Evolutionary conservation across 768 basidiomycete genomes (phyloP).

Genomic region (Jaapia argillacea): DNA sequence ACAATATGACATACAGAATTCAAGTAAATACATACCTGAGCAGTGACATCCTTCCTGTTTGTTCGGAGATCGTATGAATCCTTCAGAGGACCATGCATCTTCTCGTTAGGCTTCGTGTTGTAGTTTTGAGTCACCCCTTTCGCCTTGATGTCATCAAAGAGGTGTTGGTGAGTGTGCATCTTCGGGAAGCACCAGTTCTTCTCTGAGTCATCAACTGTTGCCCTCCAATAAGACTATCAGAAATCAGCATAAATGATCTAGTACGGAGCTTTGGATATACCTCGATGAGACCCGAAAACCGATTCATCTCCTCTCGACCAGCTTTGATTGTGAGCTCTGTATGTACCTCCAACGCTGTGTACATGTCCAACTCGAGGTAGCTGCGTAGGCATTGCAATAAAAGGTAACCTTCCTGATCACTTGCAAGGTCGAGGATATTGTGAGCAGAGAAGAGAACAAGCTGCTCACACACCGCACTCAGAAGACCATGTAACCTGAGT

Average conservation of each 20-base stretch:
- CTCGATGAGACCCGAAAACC: slow-evolving; percentile 12
- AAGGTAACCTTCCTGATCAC: slow-evolving; percentile 11
- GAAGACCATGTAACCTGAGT: background rate
- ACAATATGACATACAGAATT: background rate
- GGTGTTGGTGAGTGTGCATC: slow-evolving; percentile 3
- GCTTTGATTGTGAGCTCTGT: slow-evolving; percentile 15
- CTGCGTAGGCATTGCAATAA: slow-evolving; percentile 19
- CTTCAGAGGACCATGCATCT: slow-evolving; percentile 4
- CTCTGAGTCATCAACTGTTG: background rate
- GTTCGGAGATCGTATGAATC: background rate
- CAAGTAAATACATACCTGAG: slow-evolving; percentile 3
- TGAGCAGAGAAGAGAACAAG: slow-evolving; percentile 19
- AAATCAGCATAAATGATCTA: too few relatives aligned
- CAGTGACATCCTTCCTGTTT: slow-evolving; percentile 4
- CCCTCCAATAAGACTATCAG: background rate
- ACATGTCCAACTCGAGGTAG: slow-evolving; percentile 22
- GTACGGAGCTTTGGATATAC: too few relatives aligned
- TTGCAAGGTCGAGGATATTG: slow-evolving; percentile 10
- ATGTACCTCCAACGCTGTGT: slow-evolving; percentile 20
- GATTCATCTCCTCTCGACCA: slow-evolving; percentile 10
- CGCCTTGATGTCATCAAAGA: background rate
- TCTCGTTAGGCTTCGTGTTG: slow-evolving; percentile 4
- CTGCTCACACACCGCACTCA: slow-evolving; percentile 9
- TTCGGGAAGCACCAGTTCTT: slow-evolving; percentile 8
- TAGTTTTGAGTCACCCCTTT: background rate